Evolutionary conservation across 352 stramenopile species (phyloP).

Genomic region (Globisporangium ultimum): DNA sequence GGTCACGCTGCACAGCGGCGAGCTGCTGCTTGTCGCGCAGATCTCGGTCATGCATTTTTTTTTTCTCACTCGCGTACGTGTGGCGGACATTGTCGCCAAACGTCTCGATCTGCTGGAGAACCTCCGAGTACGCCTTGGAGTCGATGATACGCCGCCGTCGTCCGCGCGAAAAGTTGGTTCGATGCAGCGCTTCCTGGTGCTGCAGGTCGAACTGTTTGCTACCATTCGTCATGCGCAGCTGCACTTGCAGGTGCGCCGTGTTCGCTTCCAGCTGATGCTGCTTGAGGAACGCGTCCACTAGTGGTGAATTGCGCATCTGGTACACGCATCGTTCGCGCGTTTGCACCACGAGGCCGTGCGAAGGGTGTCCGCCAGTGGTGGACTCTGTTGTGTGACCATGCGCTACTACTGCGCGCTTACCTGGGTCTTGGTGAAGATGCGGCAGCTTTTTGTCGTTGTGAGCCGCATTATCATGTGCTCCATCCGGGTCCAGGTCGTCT

Average conservation of each 20-base stretch:
- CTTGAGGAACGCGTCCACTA: slow-evolving; percentile 54
- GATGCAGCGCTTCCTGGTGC: slow-evolving; percentile 45
- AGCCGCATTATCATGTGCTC: not conserved
- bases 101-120: slow-evolving; percentile 48
- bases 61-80: slow-evolving; percentile 39
- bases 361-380: not conserved
- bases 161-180: slow-evolving; percentile 27
- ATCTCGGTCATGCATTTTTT: slow-evolving; percentile 30
- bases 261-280: slow-evolving; percentile 51
- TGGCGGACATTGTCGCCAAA: slow-evolving; percentile 51
- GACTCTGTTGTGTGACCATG: no score
- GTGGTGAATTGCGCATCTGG: slow-evolving; percentile 63
- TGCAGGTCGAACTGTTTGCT: slow-evolving; percentile 39
- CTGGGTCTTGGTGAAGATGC: slow-evolving; percentile 1
- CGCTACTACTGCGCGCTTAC: not conserved
- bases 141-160: slow-evolving; percentile 44
- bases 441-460: slow-evolving; percentile 8
- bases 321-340: slow-evolving; percentile 51
- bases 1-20: slow-evolving; percentile 25
- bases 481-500: slow-evolving; percentile 7
- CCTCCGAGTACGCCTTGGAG: slow-evolving; percentile 41
- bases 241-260: slow-evolving; percentile 36
- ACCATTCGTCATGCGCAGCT: slow-evolving; percentile 55
- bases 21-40: slow-evolving; percentile 28
- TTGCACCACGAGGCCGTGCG: slow-evolving; percentile 18